Conservation (phyloP, 768 basidiomycete genomes). For the Chalciporus sphaerocephalus region DNA sequence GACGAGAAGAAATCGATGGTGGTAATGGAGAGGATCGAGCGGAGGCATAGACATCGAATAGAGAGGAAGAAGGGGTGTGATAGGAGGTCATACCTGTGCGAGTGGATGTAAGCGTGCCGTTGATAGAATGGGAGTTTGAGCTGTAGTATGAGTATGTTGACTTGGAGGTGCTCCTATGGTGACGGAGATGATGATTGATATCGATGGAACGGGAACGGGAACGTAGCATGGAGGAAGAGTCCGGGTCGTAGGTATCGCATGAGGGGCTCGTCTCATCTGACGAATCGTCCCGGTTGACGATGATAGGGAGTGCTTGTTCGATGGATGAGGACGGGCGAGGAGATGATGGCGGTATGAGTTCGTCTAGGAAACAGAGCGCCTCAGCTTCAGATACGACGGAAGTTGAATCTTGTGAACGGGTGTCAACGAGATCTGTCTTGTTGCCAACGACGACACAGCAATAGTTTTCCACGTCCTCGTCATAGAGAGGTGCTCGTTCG, state of each 20-base stretch:
- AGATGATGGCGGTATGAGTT: constrained; percentile 45
- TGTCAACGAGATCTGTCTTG: constrained; percentile 57
- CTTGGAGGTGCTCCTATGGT: constrained; percentile 33
- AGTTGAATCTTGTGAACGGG: constrained; percentile 11
- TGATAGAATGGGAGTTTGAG: constrained; percentile 29
- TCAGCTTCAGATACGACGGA: constrained; percentile 36
- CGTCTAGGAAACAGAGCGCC: constrained; percentile 51
- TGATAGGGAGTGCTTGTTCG: constrained; percentile 9
- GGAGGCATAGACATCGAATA: constrained; percentile 59
- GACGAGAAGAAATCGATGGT: constrained; percentile 23
- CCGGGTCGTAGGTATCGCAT: constrained; percentile 5
- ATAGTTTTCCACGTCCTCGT: constrained; percentile 57
- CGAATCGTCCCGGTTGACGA: constrained; percentile 7
- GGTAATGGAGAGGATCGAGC: constrained; percentile 59
- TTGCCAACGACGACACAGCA: constrained; percentile 76
- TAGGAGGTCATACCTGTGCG: constrained; percentile 59
- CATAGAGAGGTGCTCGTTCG: constrained; percentile 58
- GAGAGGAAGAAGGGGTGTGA: constrained; percentile 77
- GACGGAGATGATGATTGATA: constrained; percentile 27
- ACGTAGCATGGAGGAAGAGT: constrained; percentile 21
- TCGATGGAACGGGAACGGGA: constrained; percentile 20
- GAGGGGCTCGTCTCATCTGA: constrained; percentile 14
- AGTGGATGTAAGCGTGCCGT: constrained; percentile 54
- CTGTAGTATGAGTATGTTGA: constrained; percentile 47
- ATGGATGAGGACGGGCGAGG: constrained; percentile 6